Conservation (phyloP, 139 green algal genomes). For the Tetradesmus lagerheimii region DNA sequence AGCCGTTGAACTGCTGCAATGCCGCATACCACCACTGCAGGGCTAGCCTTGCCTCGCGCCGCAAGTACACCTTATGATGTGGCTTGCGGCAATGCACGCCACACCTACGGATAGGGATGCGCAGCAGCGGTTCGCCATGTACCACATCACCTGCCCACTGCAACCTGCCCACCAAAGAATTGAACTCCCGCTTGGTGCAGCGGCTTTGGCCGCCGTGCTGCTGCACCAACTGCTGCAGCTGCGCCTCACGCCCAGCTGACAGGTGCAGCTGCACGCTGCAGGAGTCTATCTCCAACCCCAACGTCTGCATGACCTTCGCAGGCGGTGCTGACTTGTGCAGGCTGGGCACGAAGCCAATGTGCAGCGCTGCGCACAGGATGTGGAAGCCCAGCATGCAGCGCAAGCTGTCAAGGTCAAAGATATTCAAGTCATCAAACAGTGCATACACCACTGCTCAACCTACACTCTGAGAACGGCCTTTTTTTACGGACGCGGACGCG, state of each 20-base stretch:
- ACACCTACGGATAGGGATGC: not conserved
- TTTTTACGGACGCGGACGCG: too few relatives aligned
- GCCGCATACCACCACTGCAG: not conserved
- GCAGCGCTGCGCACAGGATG: too few relatives aligned
- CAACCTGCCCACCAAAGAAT: not conserved
- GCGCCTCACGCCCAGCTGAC: too few relatives aligned
- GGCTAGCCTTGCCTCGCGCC: not conserved
- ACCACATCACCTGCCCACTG: not conserved
- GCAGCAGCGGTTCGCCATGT: not conserved
- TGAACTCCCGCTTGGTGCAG: not conserved
- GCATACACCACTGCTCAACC: not conserved
- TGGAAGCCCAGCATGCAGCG: too few relatives aligned
- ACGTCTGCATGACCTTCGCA: not conserved
- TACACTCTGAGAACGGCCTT: too few relatives aligned
- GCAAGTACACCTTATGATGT: constrained; percentile 8
- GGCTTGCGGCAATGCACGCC: not conserved
- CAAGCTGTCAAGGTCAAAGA: not conserved
- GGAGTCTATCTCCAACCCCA: not conserved
- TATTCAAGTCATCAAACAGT: not conserved
- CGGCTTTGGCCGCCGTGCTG: not conserved
- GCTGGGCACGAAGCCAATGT: not conserved
- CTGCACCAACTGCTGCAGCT: not conserved
- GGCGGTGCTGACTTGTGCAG: not conserved
- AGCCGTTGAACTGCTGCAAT: not conserved
- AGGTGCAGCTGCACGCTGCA: not conserved